Percentiles rank a stretch among this genome's conserved stretches.
phyloP scores from a whole-genome alignment of 164 flowering plant species.

The Piper longum region DNA sequence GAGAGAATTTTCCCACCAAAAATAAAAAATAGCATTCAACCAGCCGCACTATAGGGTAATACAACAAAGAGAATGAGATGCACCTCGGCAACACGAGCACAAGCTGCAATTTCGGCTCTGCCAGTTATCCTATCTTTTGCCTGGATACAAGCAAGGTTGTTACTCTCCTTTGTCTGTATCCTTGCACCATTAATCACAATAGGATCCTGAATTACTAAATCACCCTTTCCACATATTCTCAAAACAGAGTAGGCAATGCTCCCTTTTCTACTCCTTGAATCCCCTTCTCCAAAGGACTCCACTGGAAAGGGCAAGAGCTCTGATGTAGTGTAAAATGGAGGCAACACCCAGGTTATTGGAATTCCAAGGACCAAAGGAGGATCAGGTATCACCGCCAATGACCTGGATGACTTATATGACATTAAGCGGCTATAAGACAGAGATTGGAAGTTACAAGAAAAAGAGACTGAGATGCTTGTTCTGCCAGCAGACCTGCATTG shows the following conservation, averaged over 20 bases:
- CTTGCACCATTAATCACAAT: constrained; percentile 48
- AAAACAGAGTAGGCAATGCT: constrained; percentile 47
- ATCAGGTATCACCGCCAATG: constrained; percentile 53
- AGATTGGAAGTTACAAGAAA: constrained; percentile 59
- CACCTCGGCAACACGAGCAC: constrained; percentile 86
- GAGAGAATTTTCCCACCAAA: neutral
- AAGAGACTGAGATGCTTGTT: constrained; percentile 52
- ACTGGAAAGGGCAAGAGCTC: constrained; percentile 53
- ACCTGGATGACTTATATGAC: constrained; percentile 45
- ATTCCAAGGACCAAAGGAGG: constrained; percentile 88
- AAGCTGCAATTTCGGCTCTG: constrained; percentile 65
- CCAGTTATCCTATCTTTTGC: constrained; percentile 66
- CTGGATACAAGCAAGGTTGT: constrained; percentile 71
- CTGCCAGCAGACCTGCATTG: constrained; percentile 56
- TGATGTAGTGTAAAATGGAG: constrained; percentile 65
- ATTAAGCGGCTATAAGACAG: constrained; percentile 28
- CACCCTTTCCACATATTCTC: constrained; percentile 29
- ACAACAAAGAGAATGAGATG: neutral
- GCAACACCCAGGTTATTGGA: constrained; percentile 87
- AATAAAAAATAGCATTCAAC: neutral
- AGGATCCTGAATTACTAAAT: constrained; percentile 21
- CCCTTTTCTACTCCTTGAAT: constrained; percentile 37
- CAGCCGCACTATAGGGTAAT: neutral
- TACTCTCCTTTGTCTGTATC: constrained; percentile 47
- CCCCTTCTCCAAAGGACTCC: constrained; percentile 26